Percentiles rank a stretch among this genome's conserved stretches.
These are phyloP conservation scores for Dryadomyces quercus-mongolicae DNA, from an alignment of 2,329 filamentous ascomycete species.

Conservation along the genomic window DNA sequence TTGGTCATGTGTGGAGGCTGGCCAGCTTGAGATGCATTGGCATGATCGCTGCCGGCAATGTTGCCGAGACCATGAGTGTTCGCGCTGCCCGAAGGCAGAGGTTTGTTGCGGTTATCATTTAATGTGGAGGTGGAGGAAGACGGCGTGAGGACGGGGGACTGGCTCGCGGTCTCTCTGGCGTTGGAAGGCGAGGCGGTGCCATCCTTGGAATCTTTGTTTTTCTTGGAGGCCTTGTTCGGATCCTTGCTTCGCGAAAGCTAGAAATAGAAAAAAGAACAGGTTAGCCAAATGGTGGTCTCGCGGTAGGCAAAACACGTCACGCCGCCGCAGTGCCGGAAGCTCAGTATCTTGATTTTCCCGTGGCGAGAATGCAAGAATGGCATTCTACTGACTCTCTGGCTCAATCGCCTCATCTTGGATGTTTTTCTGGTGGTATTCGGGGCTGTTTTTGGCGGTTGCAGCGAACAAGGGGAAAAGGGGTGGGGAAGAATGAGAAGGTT, in stretches of 20 bases:
- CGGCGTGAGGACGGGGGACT: slow-evolving; percentile 60
- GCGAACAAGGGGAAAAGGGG: not conserved
- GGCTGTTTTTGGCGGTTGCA: not conserved
- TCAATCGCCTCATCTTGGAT: slow-evolving; percentile 81
- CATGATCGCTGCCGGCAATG: slow-evolving; percentile 3
- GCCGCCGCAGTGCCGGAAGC: not conserved
- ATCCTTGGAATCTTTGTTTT: slow-evolving; percentile 60
- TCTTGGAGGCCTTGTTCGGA: slow-evolving; percentile 70
- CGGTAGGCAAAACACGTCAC: not conserved
- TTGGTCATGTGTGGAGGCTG: slow-evolving; percentile 26
- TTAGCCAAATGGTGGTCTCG: slow-evolving; percentile 3
- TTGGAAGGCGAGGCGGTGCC: slow-evolving; percentile 68
- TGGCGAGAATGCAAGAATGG: not conserved
- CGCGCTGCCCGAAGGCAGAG: slow-evolving; percentile 47
- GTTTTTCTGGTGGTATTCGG: not conserved
- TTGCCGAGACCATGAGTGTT: slow-evolving; percentile 28
- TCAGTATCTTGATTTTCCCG: not conserved
- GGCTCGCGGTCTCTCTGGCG: slow-evolving; percentile 38
- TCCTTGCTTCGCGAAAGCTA: slow-evolving; percentile 89
- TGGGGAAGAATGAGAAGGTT: not conserved
- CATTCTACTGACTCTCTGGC: slow-evolving; percentile 71
- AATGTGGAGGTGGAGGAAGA: slow-evolving; percentile 82
- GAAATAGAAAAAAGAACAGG: not conserved
- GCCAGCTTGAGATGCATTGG: slow-evolving; percentile 13
- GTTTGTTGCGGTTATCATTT: slow-evolving; percentile 76